phyloP scores from a whole-genome alignment of 1,284 basidiomycete species.

The Apiotrichum gamsii region DNA sequence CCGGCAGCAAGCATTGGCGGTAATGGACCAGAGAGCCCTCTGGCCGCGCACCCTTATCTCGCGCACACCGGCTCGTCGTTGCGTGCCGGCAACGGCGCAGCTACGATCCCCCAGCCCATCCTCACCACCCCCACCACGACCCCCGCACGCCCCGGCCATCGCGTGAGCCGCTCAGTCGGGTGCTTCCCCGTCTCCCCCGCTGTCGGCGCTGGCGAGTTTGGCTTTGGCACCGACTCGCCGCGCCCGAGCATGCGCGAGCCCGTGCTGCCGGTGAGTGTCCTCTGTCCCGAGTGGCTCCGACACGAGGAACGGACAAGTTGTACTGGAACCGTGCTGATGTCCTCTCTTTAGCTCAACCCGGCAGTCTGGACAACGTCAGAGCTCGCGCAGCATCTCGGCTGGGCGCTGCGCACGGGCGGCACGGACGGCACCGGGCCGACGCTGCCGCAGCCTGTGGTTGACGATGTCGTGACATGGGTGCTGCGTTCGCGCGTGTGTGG shows the following conservation, averaged over 20 bases:
- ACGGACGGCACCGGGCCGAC: slow-evolving; percentile 29
- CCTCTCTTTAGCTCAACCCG: slow-evolving; percentile 32
- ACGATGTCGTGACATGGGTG: slow-evolving; percentile 42
- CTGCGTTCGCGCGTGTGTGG: slow-evolving; percentile 35
- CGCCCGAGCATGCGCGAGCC: not conserved
- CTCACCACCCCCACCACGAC: too few species aligned
- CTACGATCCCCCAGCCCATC: too few species aligned
- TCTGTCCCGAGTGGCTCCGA: too few species aligned
- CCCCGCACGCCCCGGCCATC: slow-evolving; percentile 1
- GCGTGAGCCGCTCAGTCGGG: slow-evolving; percentile 4
- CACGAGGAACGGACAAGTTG: too few species aligned
- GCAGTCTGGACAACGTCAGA: slow-evolving; percentile 36
- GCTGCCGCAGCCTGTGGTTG: slow-evolving; percentile 33
- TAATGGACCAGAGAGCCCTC: too few species aligned
- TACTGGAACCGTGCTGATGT: not conserved
- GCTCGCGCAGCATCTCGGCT: slow-evolving; percentile 31
- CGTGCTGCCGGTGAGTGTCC: slow-evolving; percentile 3
- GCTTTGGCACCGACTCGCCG: not conserved
- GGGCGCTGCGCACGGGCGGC: slow-evolving; percentile 37
- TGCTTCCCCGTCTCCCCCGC: slow-evolving; percentile 2
- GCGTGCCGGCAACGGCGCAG: too few species aligned
- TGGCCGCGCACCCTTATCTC: too few species aligned
- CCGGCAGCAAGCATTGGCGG: too few species aligned
- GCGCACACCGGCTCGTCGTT: too few species aligned
- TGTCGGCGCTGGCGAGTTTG: too few species aligned